Percentiles rank a stretch among this genome's conserved stretches.
Conservation (phyloP, 805 yeast genomes). For the Clavispora santaluciae region DNA sequence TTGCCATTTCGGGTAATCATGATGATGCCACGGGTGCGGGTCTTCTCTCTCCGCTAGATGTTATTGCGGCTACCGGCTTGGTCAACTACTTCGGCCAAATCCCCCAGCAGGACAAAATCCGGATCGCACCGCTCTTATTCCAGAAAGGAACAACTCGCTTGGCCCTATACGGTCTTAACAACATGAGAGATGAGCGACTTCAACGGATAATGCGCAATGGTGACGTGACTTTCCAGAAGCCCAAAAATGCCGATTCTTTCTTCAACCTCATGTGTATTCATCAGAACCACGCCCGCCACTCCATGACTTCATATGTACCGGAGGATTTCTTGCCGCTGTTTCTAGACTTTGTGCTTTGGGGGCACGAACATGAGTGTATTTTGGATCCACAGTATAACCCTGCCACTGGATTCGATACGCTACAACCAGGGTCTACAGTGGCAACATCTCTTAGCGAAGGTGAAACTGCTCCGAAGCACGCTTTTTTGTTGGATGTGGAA, state of each 20-base stretch:
- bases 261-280: conserved; percentile 84
- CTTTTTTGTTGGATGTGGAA: conserved; percentile 64
- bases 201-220: conserved; percentile 78
- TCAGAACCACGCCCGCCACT: conserved; percentile 83
- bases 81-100: conserved; percentile 88
- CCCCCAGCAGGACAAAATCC: conserved; percentile 66
- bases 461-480: conserved; percentile 72
- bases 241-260: conserved; percentile 63
- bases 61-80: conserved; percentile 74
- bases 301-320: conserved; percentile 78
- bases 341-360: conserved; percentile 86
- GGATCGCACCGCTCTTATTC: conserved; percentile 69
- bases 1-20: conserved; percentile 93
- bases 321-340: conserved; percentile 79
- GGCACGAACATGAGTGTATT: conserved; percentile 94
- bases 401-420: conserved; percentile 62
- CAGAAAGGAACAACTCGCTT: conserved; percentile 78
- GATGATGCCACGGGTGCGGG: conserved; percentile 93
- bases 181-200: conserved; percentile 83
- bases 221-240: conserved; percentile 71
- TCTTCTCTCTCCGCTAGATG: conserved; percentile 78
- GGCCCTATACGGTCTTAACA: conserved; percentile 85
- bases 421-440: conserved; percentile 92
- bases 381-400: conserved; percentile 61
- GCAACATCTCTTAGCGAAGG: conserved; percentile 88